Percentiles rank a stretch among this genome's conserved stretches.
phyloP scores from a whole-genome alignment of 805 yeast genomes.

The Starmerella apicola region DNA sequence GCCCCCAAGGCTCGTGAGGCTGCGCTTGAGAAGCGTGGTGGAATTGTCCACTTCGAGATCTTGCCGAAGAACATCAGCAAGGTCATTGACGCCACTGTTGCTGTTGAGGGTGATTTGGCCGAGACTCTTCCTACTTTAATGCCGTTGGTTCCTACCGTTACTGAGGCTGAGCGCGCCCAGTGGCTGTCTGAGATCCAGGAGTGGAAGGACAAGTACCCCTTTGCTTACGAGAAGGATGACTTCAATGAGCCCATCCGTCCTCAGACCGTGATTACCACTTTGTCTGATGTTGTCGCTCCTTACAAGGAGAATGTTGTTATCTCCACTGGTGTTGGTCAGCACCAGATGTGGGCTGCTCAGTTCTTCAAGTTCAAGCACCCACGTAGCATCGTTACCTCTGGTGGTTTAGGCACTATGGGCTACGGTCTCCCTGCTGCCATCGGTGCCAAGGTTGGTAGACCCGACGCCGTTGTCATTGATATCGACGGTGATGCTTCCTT shows the following conservation, averaged over 20 bases:
- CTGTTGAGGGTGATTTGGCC: constrained; percentile 92
- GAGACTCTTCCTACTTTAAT: constrained; percentile 58
- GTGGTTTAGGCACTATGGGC: constrained; percentile 99
- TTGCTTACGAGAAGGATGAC: constrained; percentile 67
- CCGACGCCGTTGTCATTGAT: constrained; percentile 89
- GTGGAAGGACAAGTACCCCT: constrained; percentile 85
- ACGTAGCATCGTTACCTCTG: constrained; percentile 90
- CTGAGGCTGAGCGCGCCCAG: constrained; percentile 42
- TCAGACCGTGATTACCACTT: constrained; percentile 74
- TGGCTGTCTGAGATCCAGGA: constrained; percentile 66
- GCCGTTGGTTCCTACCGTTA: constrained; percentile 54
- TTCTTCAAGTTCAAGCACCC: constrained; percentile 90
- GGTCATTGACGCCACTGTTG: constrained; percentile 87
- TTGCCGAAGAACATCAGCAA: constrained; percentile 95
- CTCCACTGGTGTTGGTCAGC: constrained; percentile 98
- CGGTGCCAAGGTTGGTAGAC: constrained; percentile 94
- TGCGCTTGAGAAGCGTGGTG: constrained; percentile 80
- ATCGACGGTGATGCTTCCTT: constrained; percentile 99
- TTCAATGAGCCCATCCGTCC: constrained; percentile 56
- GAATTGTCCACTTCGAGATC: constrained; percentile 92
- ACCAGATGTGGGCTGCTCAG: constrained; percentile 99
- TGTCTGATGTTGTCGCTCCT: constrained; percentile 57
- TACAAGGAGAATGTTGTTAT: constrained; percentile 64
- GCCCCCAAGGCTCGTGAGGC: constrained; percentile 92
- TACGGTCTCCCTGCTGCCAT: constrained; percentile 95